phyloP scores from a whole-genome alignment of 768 basidiomycete species.

The Lanmaoa rubissima region DNA sequence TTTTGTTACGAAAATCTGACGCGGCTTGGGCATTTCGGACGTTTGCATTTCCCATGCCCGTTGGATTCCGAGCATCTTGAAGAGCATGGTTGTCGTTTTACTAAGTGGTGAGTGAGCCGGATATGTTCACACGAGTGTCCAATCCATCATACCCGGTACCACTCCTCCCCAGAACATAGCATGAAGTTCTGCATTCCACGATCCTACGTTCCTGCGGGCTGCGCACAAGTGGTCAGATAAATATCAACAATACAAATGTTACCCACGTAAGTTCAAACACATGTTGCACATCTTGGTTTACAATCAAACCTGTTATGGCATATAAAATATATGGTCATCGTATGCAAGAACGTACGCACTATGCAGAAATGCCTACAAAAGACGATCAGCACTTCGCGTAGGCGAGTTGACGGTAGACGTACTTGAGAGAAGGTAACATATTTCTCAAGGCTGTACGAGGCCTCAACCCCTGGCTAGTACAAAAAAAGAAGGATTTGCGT shows the following conservation, averaged over 20 bases:
- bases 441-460: constrained; percentile 37
- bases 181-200: constrained; percentile 57
- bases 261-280: constrained; percentile 29
- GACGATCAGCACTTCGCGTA: constrained; percentile 35
- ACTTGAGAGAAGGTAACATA: constrained; percentile 32
- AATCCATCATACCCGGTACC: constrained; percentile 59
- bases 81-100: constrained; percentile 76
- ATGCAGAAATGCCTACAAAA: constrained; percentile 21
- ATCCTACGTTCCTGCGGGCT: constrained; percentile 53
- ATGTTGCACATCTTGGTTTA: constrained; percentile 24
- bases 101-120: constrained; percentile 31
- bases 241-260: constrained; percentile 5
- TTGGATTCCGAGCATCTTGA: constrained; percentile 72
- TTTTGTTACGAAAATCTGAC: constrained; percentile 73
- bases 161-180: constrained; percentile 67
- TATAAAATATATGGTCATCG: background rate
- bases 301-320: constrained; percentile 20
- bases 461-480: constrained; percentile 34
- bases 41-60: constrained; percentile 43
- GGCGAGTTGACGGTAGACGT: constrained; percentile 13
- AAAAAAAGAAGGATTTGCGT: constrained; percentile 18
- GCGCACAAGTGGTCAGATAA: constrained; percentile 7
- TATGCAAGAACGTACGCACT: constrained; percentile 10
- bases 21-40: constrained; percentile 42
- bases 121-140: background rate